Percentiles rank a stretch among this genome's conserved stretches.
Evolutionary conservation across 768 basidiomycete species (phyloP).

Genomic region (Tubosaeta brunneosetosa): DNA sequence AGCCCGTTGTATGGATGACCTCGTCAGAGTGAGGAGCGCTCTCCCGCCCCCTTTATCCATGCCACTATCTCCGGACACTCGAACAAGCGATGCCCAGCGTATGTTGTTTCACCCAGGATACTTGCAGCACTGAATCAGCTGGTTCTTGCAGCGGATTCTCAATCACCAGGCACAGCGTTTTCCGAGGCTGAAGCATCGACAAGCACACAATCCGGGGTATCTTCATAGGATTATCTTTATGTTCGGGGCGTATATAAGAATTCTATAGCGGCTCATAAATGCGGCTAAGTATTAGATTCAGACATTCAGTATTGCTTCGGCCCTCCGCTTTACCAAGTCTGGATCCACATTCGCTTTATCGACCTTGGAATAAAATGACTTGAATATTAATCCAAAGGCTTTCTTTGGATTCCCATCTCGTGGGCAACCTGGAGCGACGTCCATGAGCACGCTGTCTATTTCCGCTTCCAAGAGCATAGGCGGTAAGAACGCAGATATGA

Average conservation of each 20-base stretch:
- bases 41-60: constrained; percentile 41
- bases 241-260: background rate
- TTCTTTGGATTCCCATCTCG: constrained; percentile 17
- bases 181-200: constrained; percentile 2
- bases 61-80: constrained; percentile 6
- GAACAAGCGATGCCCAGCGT: constrained; percentile 11
- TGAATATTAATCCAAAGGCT: constrained; percentile 49
- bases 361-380: constrained; percentile 56
- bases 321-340: constrained; percentile 50
- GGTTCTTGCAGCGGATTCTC: background rate
- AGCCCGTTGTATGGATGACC: constrained; percentile 73
- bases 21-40: constrained; percentile 70
- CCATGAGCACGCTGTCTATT: constrained; percentile 48
- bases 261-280: background rate
- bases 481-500: constrained; percentile 55
- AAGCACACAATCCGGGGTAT: background rate
- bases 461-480: constrained; percentile 52
- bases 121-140: background rate
- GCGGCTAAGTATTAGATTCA: constrained; percentile 1
- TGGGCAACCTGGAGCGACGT: constrained; percentile 33
- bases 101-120: constrained; percentile 1
- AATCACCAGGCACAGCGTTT: background rate
- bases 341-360: constrained; percentile 58
- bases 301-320: constrained; percentile 35
- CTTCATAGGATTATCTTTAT: constrained; percentile 2